These are phyloP conservation scores for Schoenoplectus tabernaemontani DNA, from an alignment of 202 grass and related monocot species.

Conservation along the genomic window DNA sequence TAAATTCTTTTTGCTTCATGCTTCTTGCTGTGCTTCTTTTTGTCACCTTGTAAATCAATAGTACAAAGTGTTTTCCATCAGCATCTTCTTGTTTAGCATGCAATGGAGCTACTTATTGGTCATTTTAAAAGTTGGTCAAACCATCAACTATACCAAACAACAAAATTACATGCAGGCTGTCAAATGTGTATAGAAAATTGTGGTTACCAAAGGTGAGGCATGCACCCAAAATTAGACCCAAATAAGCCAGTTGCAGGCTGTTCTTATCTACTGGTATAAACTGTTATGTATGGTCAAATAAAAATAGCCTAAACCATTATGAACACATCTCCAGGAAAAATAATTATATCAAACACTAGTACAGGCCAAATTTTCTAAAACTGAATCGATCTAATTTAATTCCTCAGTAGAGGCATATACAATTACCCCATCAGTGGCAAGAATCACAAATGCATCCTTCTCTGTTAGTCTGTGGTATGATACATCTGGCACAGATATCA, in stretches of 20 bases:
- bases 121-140: too few relatives aligned
- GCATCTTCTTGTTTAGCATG: neutral
- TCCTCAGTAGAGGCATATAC: neutral
- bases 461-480: slow-evolving; percentile 48
- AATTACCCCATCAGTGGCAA: slow-evolving; percentile 82
- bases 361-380: neutral
- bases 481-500: slow-evolving; percentile 82
- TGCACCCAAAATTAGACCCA: neutral
- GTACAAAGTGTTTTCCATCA: neutral
- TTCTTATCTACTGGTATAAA: neutral
- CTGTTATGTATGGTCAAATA: neutral
- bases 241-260: neutral
- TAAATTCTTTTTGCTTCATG: neutral
- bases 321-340: neutral
- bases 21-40: neutral
- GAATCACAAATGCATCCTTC: slow-evolving; percentile 70
- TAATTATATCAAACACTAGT: neutral
- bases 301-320: neutral
- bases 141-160: too few relatives aligned
- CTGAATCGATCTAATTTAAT: neutral
- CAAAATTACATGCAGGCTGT: too few relatives aligned
- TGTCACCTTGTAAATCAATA: neutral
- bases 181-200: too few relatives aligned
- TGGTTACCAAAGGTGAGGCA: neutral
- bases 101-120: too few relatives aligned